Base-by-base conservation (phyloP, 1,284 basidiomycete genomes). In the Trichosporon faecale region DNA sequence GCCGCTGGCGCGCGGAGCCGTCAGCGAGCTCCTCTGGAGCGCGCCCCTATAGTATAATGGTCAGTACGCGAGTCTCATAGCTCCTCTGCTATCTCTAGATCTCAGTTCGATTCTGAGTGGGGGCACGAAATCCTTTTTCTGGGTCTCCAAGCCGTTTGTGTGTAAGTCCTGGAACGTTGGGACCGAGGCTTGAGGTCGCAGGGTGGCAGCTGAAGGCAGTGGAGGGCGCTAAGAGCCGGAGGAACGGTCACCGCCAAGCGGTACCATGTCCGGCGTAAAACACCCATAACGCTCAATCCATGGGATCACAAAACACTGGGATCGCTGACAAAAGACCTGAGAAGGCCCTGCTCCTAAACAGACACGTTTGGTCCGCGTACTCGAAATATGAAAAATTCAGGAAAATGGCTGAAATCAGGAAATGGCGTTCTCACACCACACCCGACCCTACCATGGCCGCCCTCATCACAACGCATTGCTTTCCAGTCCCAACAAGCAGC, bases 81-180 rank as follows among this genome's bases (percentile, higher is more conserved):
- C 49, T 52, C 49, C 23, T 21, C 23, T 25, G 49, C 49, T 52
- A 52, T 52, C 49, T 52, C 49, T 52, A 52, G 49, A 52, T 52
- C 49, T 52, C 49, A 52, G 49, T 52, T 52, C 49, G 49, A 52
- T 52, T 52, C 49, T 52, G 49, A 52, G 49, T 52, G 49, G 49
- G 49, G 49, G 49, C 49, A 52, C 49, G 49, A 21, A 52, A 52
- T 52, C 49, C 49, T 52, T 52, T 52, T 52, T 52, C 49, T 52
- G 49, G 49, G 21, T 12, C 49, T 21, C 8, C 49, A 6, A 9
- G 49, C 6, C n/a, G n/a, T n/a, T n/a, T n/a, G n/a, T n/a, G n/a
- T n/a, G n/a, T n/a, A n/a, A n/a, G 23, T 11, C 21, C 9, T n/a
- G 2, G 11, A 12, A 25, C 18, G 2, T 23, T 52, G n/a, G 40